Evolutionary conservation across 768 basidiomycete species (phyloP), one percentile per base, ranked within the genome.

Genomic region (Suillus ampliporus): DNA sequence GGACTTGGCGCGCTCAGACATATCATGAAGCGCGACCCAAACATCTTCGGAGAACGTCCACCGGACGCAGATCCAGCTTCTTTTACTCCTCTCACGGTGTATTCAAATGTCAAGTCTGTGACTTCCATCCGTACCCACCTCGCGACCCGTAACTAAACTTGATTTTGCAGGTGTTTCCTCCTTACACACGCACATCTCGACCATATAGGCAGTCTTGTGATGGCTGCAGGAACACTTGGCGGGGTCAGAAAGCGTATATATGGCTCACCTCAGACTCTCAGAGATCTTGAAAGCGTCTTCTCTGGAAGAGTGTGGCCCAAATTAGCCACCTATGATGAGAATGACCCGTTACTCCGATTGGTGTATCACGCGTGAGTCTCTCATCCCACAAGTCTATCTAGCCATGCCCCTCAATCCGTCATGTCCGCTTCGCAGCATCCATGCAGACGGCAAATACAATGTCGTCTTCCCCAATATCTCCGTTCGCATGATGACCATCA

Each of bases 101-200:
- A 78, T 51, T 57, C 70, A 54, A 73, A 70, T 61, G 74, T 79
- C 66, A 70, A 76, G 77, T 74, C n/a, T 66, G 73, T 57, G 46
- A 53, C 26, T 21, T 54, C 38, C 43, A 14, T 41, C 21, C 48
- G 19, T 11, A 21, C 17, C 54, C 11, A 9, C 19, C 54, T 40
- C 58, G 9, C 41, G 17, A 15, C 13, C 50, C 28, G 51, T n/a
- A 34, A 34, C 14, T 59, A 34, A 57, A 56, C 54, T 28, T 19
- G 38, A 19, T 56, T 47, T 28, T 26, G n/a, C 38, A 51, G 94
- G 64, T 92, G 88, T 66, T 97, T 91, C 70, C 81, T 96, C 63
- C 80, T 97, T 67, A 91, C 92, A 6, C 95, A 97, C 71, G 89
- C 92, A 0, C 96, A 99, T 75, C 77, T 98, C 31, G 96, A 99